These are phyloP conservation scores for Aspergillus hancockii DNA, from an alignment of 495 filamentous ascomycete genomes.

Conservation along the genomic window DNA sequence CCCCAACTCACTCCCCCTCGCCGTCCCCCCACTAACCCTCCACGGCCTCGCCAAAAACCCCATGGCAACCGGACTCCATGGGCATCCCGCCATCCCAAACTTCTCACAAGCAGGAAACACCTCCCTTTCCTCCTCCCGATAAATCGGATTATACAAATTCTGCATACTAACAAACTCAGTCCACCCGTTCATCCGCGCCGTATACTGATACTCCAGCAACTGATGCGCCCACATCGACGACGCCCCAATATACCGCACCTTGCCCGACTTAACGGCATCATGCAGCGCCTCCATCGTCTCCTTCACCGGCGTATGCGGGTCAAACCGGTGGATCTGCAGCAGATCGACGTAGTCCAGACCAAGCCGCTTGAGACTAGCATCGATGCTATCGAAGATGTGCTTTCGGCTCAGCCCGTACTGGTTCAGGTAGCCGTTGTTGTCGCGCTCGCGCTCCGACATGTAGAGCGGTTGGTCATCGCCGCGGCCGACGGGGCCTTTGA, in stretches of 20 bases:
- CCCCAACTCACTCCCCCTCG: slow-evolving; percentile 19
- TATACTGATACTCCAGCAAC: slow-evolving; percentile 64
- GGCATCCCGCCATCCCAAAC: slow-evolving; percentile 64
- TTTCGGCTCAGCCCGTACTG: slow-evolving; percentile 59
- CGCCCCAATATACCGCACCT: slow-evolving; percentile 70
- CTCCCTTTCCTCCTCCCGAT: slow-evolving; percentile 76
- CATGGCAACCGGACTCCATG: slow-evolving; percentile 53
- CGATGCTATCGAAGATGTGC: slow-evolving; percentile 70
- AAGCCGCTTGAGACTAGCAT: slow-evolving; percentile 66
- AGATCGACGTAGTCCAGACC: slow-evolving; percentile 71
- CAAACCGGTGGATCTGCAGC: slow-evolving; percentile 68
- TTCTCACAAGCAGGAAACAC: slow-evolving; percentile 69
- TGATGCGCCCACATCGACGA: slow-evolving; percentile 68
- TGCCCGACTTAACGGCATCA: slow-evolving; percentile 64
- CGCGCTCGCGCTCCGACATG: slow-evolving; percentile 23
- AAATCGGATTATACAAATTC: slow-evolving; percentile 70
- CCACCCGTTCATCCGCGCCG: slow-evolving; percentile 65
- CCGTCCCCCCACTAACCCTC: slow-evolving; percentile 18
- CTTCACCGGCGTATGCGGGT: slow-evolving; percentile 53
- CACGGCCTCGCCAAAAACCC: slow-evolving; percentile 41
- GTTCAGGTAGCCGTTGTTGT: slow-evolving; percentile 31
- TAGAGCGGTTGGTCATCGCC: slow-evolving; percentile 20
- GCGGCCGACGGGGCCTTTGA: slow-evolving; percentile 37
- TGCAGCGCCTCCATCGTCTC: slow-evolving; percentile 77
- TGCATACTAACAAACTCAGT: slow-evolving; percentile 79